Evolutionary conservation across 148 eudicot species (phyloP), one percentile per base, ranked within the genome.

Genomic region (Polygonum maritimum): DNA sequence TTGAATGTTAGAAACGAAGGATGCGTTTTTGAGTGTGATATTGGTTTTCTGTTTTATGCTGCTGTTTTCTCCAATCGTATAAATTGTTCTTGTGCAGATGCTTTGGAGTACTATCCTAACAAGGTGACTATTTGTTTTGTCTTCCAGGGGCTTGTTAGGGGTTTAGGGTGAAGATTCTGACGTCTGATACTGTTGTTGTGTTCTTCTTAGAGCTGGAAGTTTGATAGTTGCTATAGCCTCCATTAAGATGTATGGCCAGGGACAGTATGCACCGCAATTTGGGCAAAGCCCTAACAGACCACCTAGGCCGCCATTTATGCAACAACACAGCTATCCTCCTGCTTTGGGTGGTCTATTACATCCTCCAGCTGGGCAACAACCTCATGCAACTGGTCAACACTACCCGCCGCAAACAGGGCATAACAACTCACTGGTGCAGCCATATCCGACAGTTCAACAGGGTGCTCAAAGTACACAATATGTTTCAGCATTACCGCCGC

Each of bases 171-270:
- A 82, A 48, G 80, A 74, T 74, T 73, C 81, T 72, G 71, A 15
- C 41, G 5, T 3, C 36, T 35, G 71, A 44, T 36, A 67, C 44
- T 13, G 19, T 36, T 3, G 1, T 2, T 67, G 14, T 14, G 2
- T 67, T 67, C 15, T 15, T 36, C 1, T 36, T 36, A 67, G 41
- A 67, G 15, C 35, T 2, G 38, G 44, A 67, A 3, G 19, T 6
- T 76, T 47, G 51, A 10, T 16, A 41, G 51, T 39, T 52, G 39
- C 15, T 52, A 48, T 78, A 19, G 69, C 48, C 51, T 22, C 55
- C 1, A 10, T 60, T 69, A 80, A 78, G 78, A 92, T 92, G 97
- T 88, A 92, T 81, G 87, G 90, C 79, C 89, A 83, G 78, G 89
- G 89, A 73, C 86, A 84, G 84, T 87, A 83, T 83, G 82, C 76